Evolutionary conservation across 2,329 filamentous ascomycete species (phyloP).

Genomic region (Colletotrichum gloeosporioides): DNA sequence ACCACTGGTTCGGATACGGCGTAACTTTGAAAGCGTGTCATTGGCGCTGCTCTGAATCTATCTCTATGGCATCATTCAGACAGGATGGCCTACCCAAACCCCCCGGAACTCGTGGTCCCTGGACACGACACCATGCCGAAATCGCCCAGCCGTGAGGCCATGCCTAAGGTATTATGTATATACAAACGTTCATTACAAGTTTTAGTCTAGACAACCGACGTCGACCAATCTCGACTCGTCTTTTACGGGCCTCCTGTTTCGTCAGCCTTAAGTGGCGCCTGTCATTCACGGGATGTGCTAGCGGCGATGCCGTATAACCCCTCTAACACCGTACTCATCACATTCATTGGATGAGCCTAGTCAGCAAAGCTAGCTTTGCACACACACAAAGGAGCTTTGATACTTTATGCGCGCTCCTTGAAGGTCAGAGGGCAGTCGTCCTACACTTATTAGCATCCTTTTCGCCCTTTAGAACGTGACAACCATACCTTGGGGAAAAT

Average conservation of each 20-base stretch:
- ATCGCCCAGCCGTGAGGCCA: not conserved
- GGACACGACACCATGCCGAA: not conserved
- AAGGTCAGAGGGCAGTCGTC: slow-evolving; percentile 86
- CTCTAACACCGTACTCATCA: not conserved
- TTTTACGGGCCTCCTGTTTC: not conserved
- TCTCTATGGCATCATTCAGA: not conserved
- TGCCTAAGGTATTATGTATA: slow-evolving; percentile 11
- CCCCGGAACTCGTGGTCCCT: not conserved
- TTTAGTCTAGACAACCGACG: not conserved
- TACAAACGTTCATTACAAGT: slow-evolving; percentile 17
- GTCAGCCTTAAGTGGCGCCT: not conserved
- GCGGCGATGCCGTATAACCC: not conserved
- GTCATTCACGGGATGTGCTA: not conserved
- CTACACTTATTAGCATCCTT: slow-evolving; percentile 43
- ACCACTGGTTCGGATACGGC: not conserved
- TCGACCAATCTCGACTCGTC: slow-evolving; percentile 6
- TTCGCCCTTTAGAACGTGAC: not conserved
- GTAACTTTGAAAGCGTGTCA: not conserved
- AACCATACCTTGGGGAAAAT: slow-evolving; percentile 90
- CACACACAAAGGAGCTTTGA: not conserved
- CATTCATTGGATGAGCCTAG: not conserved
- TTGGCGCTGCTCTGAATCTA: not conserved
- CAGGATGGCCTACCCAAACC: not conserved
- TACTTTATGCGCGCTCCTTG: slow-evolving; percentile 51
- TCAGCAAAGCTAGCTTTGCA: not conserved